These are phyloP conservation scores for Phaeosphaeria sp. DNA, from an alignment of 2,329 filamentous ascomycete genomes.

Conservation along the genomic window DNA sequence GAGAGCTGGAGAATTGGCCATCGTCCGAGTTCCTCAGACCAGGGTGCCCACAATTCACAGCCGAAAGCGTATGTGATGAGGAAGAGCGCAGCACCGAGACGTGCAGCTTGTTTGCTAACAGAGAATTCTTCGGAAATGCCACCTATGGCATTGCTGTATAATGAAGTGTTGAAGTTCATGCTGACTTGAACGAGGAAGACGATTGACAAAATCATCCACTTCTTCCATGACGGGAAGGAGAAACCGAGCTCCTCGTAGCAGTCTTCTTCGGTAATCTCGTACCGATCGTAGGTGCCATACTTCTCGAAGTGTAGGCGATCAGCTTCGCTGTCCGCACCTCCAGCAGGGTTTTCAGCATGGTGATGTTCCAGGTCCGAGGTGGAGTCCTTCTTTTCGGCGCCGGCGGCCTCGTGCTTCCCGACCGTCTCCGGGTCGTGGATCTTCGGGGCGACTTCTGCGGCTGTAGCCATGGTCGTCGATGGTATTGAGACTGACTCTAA, in stretches of 20 bases:
- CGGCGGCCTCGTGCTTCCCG: conserved; percentile 16
- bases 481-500: background rate
- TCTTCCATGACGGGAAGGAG: conserved; percentile 57
- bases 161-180: conserved; percentile 66
- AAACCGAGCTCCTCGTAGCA: conserved; percentile 59
- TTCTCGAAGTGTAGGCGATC: conserved; percentile 41
- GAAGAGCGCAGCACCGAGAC: conserved; percentile 79
- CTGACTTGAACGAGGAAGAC: conserved; percentile 62
- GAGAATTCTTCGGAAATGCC: conserved; percentile 67
- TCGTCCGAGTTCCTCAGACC: conserved; percentile 82
- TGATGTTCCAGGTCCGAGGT: conserved; percentile 24
- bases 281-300: conserved; percentile 52
- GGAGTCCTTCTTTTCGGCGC: conserved; percentile 33
- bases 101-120: conserved; percentile 72
- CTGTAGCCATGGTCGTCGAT: conserved; percentile 18
- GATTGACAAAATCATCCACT: conserved; percentile 60
- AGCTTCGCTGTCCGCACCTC: conserved; percentile 19
- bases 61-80: conserved; percentile 82
- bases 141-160: conserved; percentile 60
- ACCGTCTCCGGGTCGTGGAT: conserved; percentile 26
- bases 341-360: conserved; percentile 23
- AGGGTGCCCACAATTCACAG: conserved; percentile 87
- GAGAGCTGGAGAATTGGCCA: conserved; percentile 77
- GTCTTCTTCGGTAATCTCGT: conserved; percentile 57
- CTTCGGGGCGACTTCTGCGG: conserved; percentile 18